Conservation (phyloP, 495 filamentous ascomycete species). For the Aspergillus diversus region DNA sequence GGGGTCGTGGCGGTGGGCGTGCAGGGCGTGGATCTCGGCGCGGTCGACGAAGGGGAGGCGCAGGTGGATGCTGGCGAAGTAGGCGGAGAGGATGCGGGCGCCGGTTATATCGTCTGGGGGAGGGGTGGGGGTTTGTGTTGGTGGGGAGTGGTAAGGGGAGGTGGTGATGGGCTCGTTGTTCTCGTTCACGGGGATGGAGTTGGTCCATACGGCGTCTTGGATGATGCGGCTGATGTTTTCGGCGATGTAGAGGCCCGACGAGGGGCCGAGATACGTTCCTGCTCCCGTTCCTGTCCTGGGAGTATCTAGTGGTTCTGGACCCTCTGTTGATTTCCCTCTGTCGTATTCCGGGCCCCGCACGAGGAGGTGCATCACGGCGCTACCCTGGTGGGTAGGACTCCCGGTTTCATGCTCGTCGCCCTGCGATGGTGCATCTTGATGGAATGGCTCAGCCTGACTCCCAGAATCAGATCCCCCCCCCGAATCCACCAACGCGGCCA, state of each 20-base stretch:
- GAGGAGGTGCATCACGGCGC: slow-evolving; percentile 30
- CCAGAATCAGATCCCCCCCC: slow-evolving; percentile 3
- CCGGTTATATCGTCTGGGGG: slow-evolving; percentile 42
- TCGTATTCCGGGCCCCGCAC: slow-evolving; percentile 33
- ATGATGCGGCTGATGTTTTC: slow-evolving; percentile 41
- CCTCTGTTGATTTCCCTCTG: background rate
- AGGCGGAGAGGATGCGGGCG: slow-evolving; percentile 38
- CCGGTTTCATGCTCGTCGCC: background rate
- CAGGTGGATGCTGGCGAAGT: slow-evolving; percentile 41
- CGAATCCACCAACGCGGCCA: slow-evolving; percentile 5
- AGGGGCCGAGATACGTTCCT: slow-evolving; percentile 39
- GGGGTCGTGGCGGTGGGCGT: slow-evolving; percentile 31
- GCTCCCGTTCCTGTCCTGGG: no score
- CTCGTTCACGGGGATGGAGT: slow-evolving; percentile 35
- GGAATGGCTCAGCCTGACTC: background rate
- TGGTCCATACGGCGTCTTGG: slow-evolving; percentile 39
- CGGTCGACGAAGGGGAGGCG: slow-evolving; percentile 45
- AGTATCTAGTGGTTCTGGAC: slow-evolving; percentile 9
- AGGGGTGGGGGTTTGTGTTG: slow-evolving; percentile 21
- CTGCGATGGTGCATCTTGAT: background rate
- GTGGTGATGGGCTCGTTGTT: slow-evolving; percentile 25
- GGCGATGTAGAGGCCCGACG: slow-evolving; percentile 41
- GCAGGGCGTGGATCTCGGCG: slow-evolving; percentile 37
- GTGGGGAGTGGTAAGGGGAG: slow-evolving; percentile 22
- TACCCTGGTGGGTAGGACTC: background rate